phyloP scores from a whole-genome alignment of 2,329 filamentous ascomycete species.

The Penicillium thymicola region DNA sequence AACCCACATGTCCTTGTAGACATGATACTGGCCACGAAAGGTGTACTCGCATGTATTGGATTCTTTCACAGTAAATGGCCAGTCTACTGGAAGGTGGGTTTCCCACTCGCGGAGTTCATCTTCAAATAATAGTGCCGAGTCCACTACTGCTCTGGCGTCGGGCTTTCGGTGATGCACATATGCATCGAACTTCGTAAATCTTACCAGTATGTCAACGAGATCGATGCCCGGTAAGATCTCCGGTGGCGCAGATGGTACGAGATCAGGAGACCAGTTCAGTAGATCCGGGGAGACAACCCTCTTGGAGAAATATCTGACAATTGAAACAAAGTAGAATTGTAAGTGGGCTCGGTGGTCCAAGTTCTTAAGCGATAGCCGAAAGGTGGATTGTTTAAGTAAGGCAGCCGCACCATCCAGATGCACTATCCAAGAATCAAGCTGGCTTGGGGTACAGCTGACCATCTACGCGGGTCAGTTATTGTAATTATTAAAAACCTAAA shows the following conservation, averaged over 20 bases:
- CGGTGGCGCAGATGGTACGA: not conserved
- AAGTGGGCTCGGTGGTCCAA: constrained; percentile 9
- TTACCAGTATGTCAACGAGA: constrained; percentile 22
- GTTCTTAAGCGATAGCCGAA: not conserved
- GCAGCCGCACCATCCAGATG: constrained; percentile 24
- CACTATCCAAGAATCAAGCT: constrained; percentile 17
- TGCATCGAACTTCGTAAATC: constrained; percentile 16
- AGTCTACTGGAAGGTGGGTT: constrained; percentile 14
- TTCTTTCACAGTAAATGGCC: constrained; percentile 11
- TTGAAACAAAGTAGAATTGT: constrained; percentile 17
- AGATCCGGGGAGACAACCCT: constrained; percentile 9
- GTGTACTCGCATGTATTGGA: constrained; percentile 10
- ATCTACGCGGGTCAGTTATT: constrained; percentile 12
- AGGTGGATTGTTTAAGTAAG: constrained; percentile 13
- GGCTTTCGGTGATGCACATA: constrained; percentile 2
- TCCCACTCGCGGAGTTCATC: constrained; percentile 20
- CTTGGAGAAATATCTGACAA: constrained; percentile 20
- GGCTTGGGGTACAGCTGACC: constrained; percentile 17
- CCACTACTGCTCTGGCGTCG: constrained; percentile 1
- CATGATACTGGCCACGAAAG: constrained; percentile 21
- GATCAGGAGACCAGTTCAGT: constrained; percentile 12
- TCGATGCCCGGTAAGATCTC: constrained; percentile 11
- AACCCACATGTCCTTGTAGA: constrained; percentile 24
- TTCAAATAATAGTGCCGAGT: constrained; percentile 13
- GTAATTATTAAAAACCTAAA: not conserved